Conservation (phyloP, 768 basidiomycete genomes). For the Fistulinella prunicolor region DNA sequence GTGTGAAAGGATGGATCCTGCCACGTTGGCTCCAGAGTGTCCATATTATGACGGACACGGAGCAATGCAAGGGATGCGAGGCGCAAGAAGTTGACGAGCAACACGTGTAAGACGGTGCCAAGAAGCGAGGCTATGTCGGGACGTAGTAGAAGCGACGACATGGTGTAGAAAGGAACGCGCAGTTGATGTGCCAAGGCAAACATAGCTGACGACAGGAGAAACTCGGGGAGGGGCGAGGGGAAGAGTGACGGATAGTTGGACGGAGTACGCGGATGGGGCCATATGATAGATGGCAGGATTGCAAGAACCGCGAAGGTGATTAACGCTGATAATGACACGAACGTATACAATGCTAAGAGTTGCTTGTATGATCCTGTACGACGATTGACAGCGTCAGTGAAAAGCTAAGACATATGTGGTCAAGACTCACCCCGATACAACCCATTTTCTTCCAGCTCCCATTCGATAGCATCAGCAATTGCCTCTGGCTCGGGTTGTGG, state of each 20-base stretch:
- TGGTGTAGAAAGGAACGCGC: constrained; percentile 31
- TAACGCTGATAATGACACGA: constrained; percentile 56
- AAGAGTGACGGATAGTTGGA: constrained; percentile 49
- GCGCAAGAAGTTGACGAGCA: constrained; percentile 52
- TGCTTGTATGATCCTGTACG: constrained; percentile 67
- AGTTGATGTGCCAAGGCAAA: constrained; percentile 36
- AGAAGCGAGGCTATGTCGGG: constrained; percentile 33
- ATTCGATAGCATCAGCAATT: constrained; percentile 44
- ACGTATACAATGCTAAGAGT: constrained; percentile 52
- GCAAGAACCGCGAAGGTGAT: constrained; percentile 50
- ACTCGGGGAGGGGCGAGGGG: constrained; percentile 63
- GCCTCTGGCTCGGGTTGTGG: constrained; percentile 28
- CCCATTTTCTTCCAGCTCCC: constrained; percentile 47
- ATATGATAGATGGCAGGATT: constrained; percentile 46
- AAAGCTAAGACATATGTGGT: neutral
- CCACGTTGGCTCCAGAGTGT: constrained; percentile 48
- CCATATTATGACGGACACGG: constrained; percentile 45
- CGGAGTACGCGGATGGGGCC: constrained; percentile 36
- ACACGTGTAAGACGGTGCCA: constrained; percentile 44
- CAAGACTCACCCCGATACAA: constrained; percentile 44
- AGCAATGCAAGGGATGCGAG: constrained; percentile 53
- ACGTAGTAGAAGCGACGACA: constrained; percentile 34
- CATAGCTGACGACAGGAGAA: constrained; percentile 57
- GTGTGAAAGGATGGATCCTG: constrained; percentile 55
- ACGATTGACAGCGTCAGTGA: constrained; percentile 6